Conservation (phyloP, 352 stramenopile species). For the Globisporangium nunn region DNA sequence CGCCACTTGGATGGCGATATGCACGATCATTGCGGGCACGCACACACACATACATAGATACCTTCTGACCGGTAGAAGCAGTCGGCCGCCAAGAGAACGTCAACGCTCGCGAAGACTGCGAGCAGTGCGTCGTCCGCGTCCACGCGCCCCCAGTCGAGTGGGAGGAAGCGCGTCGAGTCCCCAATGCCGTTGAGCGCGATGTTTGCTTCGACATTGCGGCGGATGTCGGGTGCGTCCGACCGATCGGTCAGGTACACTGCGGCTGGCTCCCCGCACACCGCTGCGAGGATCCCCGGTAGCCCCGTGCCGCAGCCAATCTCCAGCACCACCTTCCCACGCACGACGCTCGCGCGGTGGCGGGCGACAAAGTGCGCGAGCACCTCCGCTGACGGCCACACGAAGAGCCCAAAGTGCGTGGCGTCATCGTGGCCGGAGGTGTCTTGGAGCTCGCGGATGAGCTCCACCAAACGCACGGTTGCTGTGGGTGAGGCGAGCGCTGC, state of each 20-base stretch:
- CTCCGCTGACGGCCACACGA: slow-evolving; percentile 56
- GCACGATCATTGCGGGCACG: no score
- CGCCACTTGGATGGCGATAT: neutral
- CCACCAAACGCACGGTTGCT: slow-evolving; percentile 38
- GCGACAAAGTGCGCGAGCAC: slow-evolving; percentile 46
- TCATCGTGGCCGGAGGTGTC: slow-evolving; percentile 8
- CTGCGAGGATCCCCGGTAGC: slow-evolving; percentile 54
- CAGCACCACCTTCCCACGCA: slow-evolving; percentile 34
- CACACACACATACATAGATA: slow-evolving; percentile 6
- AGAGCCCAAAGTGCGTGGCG: slow-evolving; percentile 45
- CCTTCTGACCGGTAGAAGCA: slow-evolving; percentile 69
- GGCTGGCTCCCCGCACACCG: slow-evolving; percentile 21
- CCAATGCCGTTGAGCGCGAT: slow-evolving; percentile 39
- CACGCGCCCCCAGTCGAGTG: slow-evolving; percentile 44
- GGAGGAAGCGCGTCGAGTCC: slow-evolving; percentile 25
- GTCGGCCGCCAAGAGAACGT: slow-evolving; percentile 53
- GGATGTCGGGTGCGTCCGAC: slow-evolving; percentile 32
- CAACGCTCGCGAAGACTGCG: slow-evolving; percentile 23
- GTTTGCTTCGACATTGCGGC: slow-evolving; percentile 44
- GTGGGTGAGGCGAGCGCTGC: neutral
- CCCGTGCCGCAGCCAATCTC: slow-evolving; percentile 65
- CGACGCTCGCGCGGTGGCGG: slow-evolving; percentile 17
- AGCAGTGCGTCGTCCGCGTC: slow-evolving; percentile 19
- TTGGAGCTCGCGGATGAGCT: slow-evolving; percentile 45
- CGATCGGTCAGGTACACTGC: slow-evolving; percentile 53